Evolutionary conservation across 768 basidiomycete species (phyloP).

Genomic region (Russula griseocarnosa): DNA sequence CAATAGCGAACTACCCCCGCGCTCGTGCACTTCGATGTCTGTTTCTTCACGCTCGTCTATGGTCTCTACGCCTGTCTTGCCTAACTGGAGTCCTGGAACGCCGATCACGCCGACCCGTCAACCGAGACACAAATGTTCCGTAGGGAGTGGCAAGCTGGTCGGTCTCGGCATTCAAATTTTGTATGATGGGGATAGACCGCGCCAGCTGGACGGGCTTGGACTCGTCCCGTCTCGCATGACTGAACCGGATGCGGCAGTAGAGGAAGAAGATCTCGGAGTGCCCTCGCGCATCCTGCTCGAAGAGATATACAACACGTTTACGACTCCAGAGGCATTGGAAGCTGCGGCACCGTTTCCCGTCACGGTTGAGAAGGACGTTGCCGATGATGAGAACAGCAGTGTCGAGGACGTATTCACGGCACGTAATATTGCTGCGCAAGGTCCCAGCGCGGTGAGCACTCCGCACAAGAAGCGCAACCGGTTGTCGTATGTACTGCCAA

Average conservation of each 20-base stretch:
- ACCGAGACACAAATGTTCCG: constrained; percentile 15
- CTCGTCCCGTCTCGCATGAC: constrained; percentile 21
- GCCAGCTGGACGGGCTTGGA: constrained; percentile 26
- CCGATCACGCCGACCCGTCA: constrained; percentile 24
- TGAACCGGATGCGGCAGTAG: constrained; percentile 11
- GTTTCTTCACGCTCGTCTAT: constrained; percentile 25
- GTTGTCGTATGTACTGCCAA: constrained; percentile 20
- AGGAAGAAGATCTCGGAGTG: constrained; percentile 22
- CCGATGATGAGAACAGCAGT: constrained; percentile 5
- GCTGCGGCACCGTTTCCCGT: constrained; percentile 18
- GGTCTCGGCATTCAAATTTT: constrained; percentile 27
- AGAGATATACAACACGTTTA: constrained; percentile 28
- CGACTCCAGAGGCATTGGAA: constrained; percentile 15
- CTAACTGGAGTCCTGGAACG: constrained; percentile 14
- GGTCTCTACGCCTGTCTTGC: constrained; percentile 22
- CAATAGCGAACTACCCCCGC: constrained; percentile 19
- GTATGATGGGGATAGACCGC: constrained; percentile 15
- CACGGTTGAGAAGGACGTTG: neutral
- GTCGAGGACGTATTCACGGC: constrained; percentile 21
- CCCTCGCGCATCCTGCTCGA: constrained; percentile 29
- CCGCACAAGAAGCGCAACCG: constrained; percentile 19
- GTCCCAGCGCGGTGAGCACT: constrained; percentile 22
- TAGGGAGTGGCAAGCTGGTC: constrained; percentile 9
- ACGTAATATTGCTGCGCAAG: constrained; percentile 7
- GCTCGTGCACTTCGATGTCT: constrained; percentile 21